Base-by-base conservation (phyloP, 768 basidiomycete species). In the Vararia minispora region DNA sequence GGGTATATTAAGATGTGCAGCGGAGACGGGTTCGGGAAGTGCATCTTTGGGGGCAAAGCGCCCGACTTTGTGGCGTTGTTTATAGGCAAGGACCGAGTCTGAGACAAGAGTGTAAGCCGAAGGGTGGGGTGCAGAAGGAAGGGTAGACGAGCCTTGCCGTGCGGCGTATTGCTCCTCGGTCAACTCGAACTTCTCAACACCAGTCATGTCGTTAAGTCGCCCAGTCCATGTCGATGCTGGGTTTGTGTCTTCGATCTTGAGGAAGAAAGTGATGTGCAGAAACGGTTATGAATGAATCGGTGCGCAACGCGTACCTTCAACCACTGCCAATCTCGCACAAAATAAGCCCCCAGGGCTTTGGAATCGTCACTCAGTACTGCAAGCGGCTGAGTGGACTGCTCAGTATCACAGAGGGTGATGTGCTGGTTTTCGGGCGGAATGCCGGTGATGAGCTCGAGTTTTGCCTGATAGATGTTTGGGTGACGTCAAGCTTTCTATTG, bases 171-270 rank as follows among this genome's bases (percentile, higher is more conserved):
- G 87, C 4, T 75, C 75, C 3, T 77, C 69, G 6, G 76, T 79
- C 35, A 98, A 58, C 64, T 95, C 94, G 47, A 90, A 98, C 56
- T 97, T 95, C 20, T 95, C 79, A 2, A 95, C 89, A 58, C 80
- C 75, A 0, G 79, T 78, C 1, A 85, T 69, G 57, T 95, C 92
- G 6, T 79, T 73, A 37, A 85, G 72, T 54, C 92, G 88, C 2
- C 91, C 92, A 0, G 83, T 84, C 35, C 85, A 69, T 25, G 80
- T 77, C 1, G 58, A 60, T 2, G 79, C 68, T 6, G 92, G 89
- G 54, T 95, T 76, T 14, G 69, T 74, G 51, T 94, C 85, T 43
- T 67, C 63, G 8, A 85, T 73, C 85, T 87, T 46, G 9, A 33
- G 21, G 22, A 20, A 6, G 7, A 34, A 16, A 16, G 10, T 28